Evolutionary conservation across 768 basidiomycete genomes (phyloP), one percentile per base, ranked within the genome.

Genomic region (Leccinum disarticulatum): DNA sequence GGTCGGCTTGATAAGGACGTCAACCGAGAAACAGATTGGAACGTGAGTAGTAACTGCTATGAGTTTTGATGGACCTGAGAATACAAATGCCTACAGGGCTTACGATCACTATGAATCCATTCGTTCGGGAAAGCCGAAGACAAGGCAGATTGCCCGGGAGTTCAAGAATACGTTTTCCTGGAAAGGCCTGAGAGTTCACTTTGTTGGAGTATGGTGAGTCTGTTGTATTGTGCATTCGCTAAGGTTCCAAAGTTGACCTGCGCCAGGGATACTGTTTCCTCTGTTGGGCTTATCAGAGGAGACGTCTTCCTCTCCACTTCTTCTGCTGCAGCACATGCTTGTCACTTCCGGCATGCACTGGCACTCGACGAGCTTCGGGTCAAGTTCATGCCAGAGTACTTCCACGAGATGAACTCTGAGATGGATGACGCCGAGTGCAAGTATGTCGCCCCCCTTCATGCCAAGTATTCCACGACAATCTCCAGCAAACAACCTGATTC

Each of bases 261-360:
- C 3, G 14, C 30, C 54, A 87, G 86, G 85, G 87, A 89, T 63
- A 88, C 86, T 1, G 86, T 89, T 6, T 80, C 81, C 22, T 87
- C 86, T 0, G 85, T 87, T 14, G 86, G 85, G 11, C 51, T 84
- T 43, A 73, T 85, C 54, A 78, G 62, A 58, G 62, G 80, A 2
- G 77, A 77, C 28, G 74, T 81, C 6, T 69, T 70, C 17, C 76
- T 87, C 5, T 87, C 86, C 0, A 87, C 87, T 66, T 82, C 83
- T 1, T 79, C 77, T 2, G 81, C 81, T 3, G 84, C 86, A 51
- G 78, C 76, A 9, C 81, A 81, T 60, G 81, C 86, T 47, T 77
- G 77, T 5, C 79, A 81, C 17, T 86, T 88, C 70, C 79, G 87
- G 17, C 87, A 90, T 51, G 86, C 86, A 0, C 67, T 88, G 10